Evolutionary conservation across 2,329 filamentous ascomycete species (phyloP).

Genomic region (Hirsutella rhossiliensis): DNA sequence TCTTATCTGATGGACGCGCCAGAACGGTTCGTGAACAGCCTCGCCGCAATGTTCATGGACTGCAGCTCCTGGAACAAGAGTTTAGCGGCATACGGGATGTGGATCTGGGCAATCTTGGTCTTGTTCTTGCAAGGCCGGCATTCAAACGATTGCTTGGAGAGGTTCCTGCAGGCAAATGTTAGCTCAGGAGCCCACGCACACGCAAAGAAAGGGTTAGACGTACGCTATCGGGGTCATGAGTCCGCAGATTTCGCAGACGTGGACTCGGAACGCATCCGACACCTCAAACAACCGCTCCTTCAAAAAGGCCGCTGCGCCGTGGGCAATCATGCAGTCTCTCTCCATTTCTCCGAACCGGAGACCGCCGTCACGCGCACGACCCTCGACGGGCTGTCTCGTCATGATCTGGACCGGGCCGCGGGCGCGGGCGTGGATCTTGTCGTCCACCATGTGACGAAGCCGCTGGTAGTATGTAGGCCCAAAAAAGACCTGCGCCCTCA

Average conservation of each 20-base stretch:
- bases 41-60: constrained; percentile 95
- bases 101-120: constrained; percentile 94
- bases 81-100: constrained; percentile 96
- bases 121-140: constrained; percentile 98
- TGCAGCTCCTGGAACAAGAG: constrained; percentile 96
- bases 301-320: constrained; percentile 90
- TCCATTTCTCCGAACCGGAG: constrained; percentile 99
- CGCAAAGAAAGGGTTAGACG: constrained; percentile 29
- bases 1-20: constrained; percentile 55
- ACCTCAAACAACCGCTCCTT: constrained; percentile 97
- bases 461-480: constrained; percentile 98
- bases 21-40: constrained; percentile 87
- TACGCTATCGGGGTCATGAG: constrained; percentile 99
- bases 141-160: constrained; percentile 92
- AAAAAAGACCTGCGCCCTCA: constrained; percentile 90
- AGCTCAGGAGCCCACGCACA: constrained; percentile 12
- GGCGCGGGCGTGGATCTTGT: constrained; percentile 99
- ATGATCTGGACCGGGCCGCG: constrained; percentile 94
- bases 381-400: constrained; percentile 93
- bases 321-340: constrained; percentile 99
- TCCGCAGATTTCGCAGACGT: constrained; percentile 97
- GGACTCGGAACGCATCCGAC: constrained; percentile 93
- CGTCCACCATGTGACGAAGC: constrained; percentile 97
- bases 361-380: constrained; percentile 94
- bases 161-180: constrained; percentile 48